Percentiles rank a stretch among this genome's conserved stretches.
phyloP scores from a whole-genome alignment of 2,329 filamentous ascomycete genomes.

The Cladophialophora carrionii region DNA sequence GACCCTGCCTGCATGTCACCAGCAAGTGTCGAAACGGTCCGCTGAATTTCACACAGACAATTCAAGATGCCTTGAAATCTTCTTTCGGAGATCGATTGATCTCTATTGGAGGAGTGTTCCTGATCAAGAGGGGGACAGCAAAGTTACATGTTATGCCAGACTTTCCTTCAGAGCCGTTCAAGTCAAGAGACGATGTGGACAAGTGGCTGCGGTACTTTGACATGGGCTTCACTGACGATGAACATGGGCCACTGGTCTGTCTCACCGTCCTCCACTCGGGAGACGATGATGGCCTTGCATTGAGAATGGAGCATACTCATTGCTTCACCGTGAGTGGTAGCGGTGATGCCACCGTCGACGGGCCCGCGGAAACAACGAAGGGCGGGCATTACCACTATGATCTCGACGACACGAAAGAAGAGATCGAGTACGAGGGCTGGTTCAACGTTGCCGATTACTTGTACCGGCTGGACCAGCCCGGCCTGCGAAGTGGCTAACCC shows the following conservation, averaged over 20 bases:
- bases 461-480: slow-evolving; percentile 47
- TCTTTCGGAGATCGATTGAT: slow-evolving; percentile 45
- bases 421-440: slow-evolving; percentile 54
- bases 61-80: slow-evolving; percentile 41
- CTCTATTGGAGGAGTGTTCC: slow-evolving; percentile 50
- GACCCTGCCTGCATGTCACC: slow-evolving; percentile 46
- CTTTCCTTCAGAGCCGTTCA: slow-evolving; percentile 45
- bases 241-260: slow-evolving; percentile 45
- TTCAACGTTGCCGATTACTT: slow-evolving; percentile 50
- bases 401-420: slow-evolving; percentile 40
- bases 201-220: slow-evolving; percentile 50
- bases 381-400: slow-evolving; percentile 55
- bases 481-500: not conserved
- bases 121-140: slow-evolving; percentile 46
- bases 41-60: slow-evolving; percentile 44
- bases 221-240: slow-evolving; percentile 27
- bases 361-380: slow-evolving; percentile 17
- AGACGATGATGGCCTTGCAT: slow-evolving; percentile 45
- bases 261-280: slow-evolving; percentile 50
- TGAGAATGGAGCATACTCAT: slow-evolving; percentile 56
- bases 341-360: not conserved
- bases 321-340: slow-evolving; percentile 43
- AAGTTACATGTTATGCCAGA: slow-evolving; percentile 54
- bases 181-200: slow-evolving; percentile 40
- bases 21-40: slow-evolving; percentile 41